Conservation (phyloP, 1,284 basidiomycete genomes). For the Heliocybe sulcata region DNA sequence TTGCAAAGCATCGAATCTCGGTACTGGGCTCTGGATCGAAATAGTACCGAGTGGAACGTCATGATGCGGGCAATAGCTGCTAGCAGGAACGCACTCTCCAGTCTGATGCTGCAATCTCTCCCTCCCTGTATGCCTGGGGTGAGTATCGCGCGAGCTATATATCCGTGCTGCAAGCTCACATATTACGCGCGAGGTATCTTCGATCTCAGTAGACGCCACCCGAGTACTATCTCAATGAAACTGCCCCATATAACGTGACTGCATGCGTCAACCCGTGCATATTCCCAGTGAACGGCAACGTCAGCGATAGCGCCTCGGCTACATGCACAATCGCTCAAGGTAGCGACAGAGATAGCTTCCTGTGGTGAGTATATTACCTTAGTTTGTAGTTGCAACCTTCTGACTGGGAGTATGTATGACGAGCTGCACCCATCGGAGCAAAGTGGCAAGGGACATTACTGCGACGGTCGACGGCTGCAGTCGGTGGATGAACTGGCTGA, state of each 20-base stretch:
- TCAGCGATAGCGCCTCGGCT: constrained; percentile 9
- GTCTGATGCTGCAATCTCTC: too few relatives aligned
- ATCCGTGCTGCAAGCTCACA: too few relatives aligned
- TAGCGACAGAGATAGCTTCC: constrained; percentile 21
- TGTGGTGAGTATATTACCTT: constrained; percentile 26
- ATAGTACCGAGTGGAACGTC: constrained; percentile 41
- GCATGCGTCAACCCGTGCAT: constrained; percentile 22
- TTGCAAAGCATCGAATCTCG: constrained; percentile 32
- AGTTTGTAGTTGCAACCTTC: constrained; percentile 12
- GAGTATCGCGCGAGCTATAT: too few relatives aligned
- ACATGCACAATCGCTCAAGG: constrained; percentile 20
- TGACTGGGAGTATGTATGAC: constrained; percentile 17
- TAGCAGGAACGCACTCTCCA: too few relatives aligned
- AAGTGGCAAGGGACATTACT: constrained; percentile 21
- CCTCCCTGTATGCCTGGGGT: too few relatives aligned
- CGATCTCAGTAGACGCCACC: constrained; percentile 23
- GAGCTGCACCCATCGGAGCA: constrained; percentile 26
- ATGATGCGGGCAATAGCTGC: constrained; percentile 36
- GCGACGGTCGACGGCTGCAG: constrained; percentile 32
- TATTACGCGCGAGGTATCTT: constrained; percentile 26
- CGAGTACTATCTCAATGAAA: constrained; percentile 25
- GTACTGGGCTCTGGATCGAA: constrained; percentile 36
- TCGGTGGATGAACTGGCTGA: constrained; percentile 44
- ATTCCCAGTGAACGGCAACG: constrained; percentile 11
- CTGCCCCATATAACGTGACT: constrained; percentile 23